These are phyloP conservation scores for Eutrema yunnanense DNA, from an alignment of 345 rosid species.

Conservation along the genomic window DNA sequence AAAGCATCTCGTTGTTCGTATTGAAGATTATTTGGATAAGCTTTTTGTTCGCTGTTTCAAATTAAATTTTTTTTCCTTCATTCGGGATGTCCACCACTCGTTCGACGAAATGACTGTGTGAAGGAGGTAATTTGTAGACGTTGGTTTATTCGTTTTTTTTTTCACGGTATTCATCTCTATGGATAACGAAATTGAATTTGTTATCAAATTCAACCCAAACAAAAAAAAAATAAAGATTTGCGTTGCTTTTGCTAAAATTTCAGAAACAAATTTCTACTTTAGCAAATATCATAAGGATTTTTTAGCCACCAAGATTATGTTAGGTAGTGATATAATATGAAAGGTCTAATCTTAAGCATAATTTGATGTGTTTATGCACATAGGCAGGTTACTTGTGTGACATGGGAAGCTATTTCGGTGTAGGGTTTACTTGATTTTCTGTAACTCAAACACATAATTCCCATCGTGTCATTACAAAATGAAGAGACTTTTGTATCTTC, in stretches of 20 bases:
- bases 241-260: too few relatives aligned
- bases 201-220: too few relatives aligned
- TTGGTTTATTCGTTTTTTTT: neutral
- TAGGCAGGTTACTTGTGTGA: neutral
- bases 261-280: neutral
- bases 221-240: too few relatives aligned
- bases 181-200: too few relatives aligned
- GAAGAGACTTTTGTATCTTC: neutral
- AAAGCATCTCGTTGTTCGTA: neutral
- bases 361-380: neutral
- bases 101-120: slow-evolving; percentile 20
- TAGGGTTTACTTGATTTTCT: neutral
- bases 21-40: neutral
- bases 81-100: slow-evolving; percentile 2
- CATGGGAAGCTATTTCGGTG: neutral
- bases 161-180: neutral
- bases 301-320: neutral
- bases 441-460: neutral
- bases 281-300: neutral
- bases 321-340: neutral
- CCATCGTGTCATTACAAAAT: neutral
- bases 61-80: neutral
- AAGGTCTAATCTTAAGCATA: neutral
- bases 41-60: neutral
- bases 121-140: neutral